phyloP scores from a whole-genome alignment of 2,329 filamentous ascomycete species.

The Colletotrichum costaricense region DNA sequence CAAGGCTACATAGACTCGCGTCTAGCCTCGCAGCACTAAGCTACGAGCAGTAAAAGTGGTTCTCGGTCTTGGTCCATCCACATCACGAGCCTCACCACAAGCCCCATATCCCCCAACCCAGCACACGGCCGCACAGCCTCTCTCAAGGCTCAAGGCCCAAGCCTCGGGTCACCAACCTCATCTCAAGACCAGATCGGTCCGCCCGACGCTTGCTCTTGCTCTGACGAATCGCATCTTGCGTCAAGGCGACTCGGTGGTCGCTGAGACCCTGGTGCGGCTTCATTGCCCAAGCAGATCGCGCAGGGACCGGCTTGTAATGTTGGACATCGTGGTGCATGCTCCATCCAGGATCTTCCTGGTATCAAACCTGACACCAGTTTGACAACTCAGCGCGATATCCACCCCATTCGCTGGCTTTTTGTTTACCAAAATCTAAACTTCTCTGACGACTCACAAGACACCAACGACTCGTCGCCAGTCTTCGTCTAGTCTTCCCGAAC shows the following conservation, averaged over 20 bases:
- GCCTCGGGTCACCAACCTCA: conserved; percentile 8
- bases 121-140: conserved; percentile 10
- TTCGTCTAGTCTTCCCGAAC: conserved; percentile 34
- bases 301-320: conserved; percentile 55
- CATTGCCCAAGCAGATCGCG: conserved; percentile 50
- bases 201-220: conserved; percentile 19
- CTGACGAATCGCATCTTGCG: conserved; percentile 36
- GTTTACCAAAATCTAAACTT: conserved; percentile 37
- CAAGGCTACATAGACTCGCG: conserved; percentile 26
- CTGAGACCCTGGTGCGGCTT: conserved; percentile 55
- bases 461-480: conserved; percentile 36
- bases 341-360: conserved; percentile 54
- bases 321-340: conserved; percentile 49
- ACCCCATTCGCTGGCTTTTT: conserved; percentile 40
- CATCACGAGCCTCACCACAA: conserved; percentile 33
- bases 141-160: neutral
- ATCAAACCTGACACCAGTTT: conserved; percentile 50
- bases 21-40: conserved; percentile 31
- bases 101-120: conserved; percentile 11
- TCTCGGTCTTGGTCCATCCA: conserved; percentile 21
- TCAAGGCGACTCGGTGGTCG: conserved; percentile 36
- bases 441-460: conserved; percentile 36
- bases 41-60: conserved; percentile 28
- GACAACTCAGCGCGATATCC: conserved; percentile 49
- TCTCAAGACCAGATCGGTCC: conserved; percentile 29